Percentiles rank a stretch among this genome's conserved stretches.
These are phyloP conservation scores for Ceratocystis colombiana DNA, from an alignment of 2,329 filamentous ascomycete species.

Conservation along the genomic window DNA sequence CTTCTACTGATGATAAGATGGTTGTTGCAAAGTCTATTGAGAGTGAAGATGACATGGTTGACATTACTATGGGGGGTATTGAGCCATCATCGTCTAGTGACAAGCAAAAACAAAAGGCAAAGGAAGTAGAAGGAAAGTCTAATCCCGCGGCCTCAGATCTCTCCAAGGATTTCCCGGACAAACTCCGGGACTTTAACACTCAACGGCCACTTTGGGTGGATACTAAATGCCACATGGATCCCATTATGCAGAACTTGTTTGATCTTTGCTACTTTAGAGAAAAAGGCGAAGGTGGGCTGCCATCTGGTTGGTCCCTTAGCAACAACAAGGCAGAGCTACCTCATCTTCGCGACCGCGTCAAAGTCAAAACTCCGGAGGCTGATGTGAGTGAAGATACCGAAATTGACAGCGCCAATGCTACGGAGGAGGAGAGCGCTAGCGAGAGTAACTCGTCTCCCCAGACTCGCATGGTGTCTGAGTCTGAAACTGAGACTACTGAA, in stretches of 20 bases:
- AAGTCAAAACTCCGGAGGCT: conserved; percentile 37
- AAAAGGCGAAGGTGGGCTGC: conserved; percentile 40
- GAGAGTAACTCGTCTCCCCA: conserved; percentile 38
- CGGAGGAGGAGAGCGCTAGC: conserved; percentile 41
- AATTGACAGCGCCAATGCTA: conserved; percentile 37
- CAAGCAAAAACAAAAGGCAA: conserved; percentile 33
- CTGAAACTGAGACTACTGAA: conserved; percentile 41
- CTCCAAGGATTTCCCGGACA: conserved; percentile 26
- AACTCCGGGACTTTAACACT: conserved; percentile 41
- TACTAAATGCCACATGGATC: conserved; percentile 48
- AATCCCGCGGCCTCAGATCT: background rate
- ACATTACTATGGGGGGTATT: conserved; percentile 63
- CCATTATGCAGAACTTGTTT: conserved; percentile 61
- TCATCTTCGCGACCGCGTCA: conserved; percentile 39
- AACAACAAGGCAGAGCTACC: conserved; percentile 51
- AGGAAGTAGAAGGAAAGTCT: conserved; percentile 22
- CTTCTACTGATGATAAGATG: conserved; percentile 53
- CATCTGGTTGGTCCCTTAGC: conserved; percentile 55
- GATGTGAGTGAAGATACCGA: conserved; percentile 36
- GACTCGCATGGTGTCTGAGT: conserved; percentile 52
- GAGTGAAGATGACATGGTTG: conserved; percentile 82
- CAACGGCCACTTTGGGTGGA: conserved; percentile 45
- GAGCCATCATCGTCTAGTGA: conserved; percentile 34
- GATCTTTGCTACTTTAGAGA: conserved; percentile 58
- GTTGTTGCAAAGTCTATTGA: conserved; percentile 70